Conservation (phyloP, 768 basidiomycete genomes). For the Paxillus ammoniavirescens region DNA sequence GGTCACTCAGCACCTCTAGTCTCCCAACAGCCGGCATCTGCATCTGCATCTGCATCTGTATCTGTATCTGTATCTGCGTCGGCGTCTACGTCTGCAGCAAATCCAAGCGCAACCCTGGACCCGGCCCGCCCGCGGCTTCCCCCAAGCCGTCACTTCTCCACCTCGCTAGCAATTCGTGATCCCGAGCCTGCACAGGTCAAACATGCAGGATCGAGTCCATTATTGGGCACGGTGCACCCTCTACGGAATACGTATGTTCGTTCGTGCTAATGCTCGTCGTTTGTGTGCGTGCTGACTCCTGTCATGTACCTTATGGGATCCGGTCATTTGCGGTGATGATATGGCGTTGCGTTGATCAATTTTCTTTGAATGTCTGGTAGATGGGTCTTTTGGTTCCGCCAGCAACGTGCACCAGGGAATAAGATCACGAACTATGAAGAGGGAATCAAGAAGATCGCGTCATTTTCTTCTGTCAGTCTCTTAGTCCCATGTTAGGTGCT, state of each 20-base stretch:
- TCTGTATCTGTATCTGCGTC: not conserved
- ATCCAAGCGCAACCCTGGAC: constrained; percentile 12
- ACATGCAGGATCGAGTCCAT: constrained; percentile 28
- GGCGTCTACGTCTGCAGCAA: no score
- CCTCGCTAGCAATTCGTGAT: constrained; percentile 35
- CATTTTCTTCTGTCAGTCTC: constrained; percentile 76
- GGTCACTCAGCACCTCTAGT: constrained; percentile 12
- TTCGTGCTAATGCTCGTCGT: constrained; percentile 31
- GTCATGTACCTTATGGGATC: constrained; percentile 4
- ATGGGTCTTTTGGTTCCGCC: constrained; percentile 92
- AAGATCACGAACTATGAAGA: constrained; percentile 92
- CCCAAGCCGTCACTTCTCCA: constrained; percentile 76
- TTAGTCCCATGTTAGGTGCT: not conserved
- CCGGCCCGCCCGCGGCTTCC: constrained; percentile 46
- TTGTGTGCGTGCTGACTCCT: constrained; percentile 12
- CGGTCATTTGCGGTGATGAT: not conserved
- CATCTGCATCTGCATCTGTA: not conserved
- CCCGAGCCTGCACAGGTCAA: constrained; percentile 34
- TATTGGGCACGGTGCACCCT: constrained; percentile 56
- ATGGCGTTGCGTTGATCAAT: constrained; percentile 16
- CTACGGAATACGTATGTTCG: constrained; percentile 88
- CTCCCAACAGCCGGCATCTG: not conserved
- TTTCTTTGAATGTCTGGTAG: constrained; percentile 36
- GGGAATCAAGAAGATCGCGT: constrained; percentile 89
- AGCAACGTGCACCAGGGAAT: constrained; percentile 86